A percentile compares a stretch with the other conserved stretches of the same genome.
These are phyloP conservation scores for Lagerstroemia speciosa DNA, from an alignment of 345 rosid genomes.

Conservation along the genomic window DNA sequence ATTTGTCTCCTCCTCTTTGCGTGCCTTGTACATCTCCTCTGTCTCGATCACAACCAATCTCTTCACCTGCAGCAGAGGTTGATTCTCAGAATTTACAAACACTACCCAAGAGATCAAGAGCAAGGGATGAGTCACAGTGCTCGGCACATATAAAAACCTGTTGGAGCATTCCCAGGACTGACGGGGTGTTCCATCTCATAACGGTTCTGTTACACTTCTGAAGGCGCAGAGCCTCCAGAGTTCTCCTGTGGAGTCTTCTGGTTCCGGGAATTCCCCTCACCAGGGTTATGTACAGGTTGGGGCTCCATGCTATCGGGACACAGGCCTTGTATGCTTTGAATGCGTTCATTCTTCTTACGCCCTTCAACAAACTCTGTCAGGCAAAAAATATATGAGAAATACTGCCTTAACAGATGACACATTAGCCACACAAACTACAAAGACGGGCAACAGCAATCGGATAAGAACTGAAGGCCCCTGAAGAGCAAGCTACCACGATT, in stretches of 20 bases:
- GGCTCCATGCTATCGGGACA: constrained; percentile 38
- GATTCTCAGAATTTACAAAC: not conserved
- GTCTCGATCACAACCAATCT: constrained; percentile 36
- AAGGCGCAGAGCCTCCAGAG: constrained; percentile 39
- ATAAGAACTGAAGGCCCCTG: no score
- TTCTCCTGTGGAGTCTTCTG: constrained; percentile 39
- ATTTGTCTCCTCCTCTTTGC: constrained; percentile 24
- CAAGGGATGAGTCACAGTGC: not conserved
- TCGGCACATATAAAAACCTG: constrained; percentile 19
- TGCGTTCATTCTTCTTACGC: constrained; percentile 22
- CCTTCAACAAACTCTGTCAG: not conserved
- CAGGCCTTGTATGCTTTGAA: constrained; percentile 46
- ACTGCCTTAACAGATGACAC: not conserved
- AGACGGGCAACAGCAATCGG: no score
- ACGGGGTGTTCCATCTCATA: constrained; percentile 29
- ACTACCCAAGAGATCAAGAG: not conserved
- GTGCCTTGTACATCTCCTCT: constrained; percentile 40
- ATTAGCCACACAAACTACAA: not conserved
- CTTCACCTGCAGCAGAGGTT: constrained; percentile 24
- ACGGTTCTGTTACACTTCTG: constrained; percentile 38
- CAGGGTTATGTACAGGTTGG: constrained; percentile 33
- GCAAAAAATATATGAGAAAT: not conserved
- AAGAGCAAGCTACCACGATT: no score
- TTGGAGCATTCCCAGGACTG: constrained; percentile 37
- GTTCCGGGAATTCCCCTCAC: constrained; percentile 48